Percentiles rank a stretch among this genome's conserved stretches.
Conservation (phyloP, 208 protist species). For the Lotmaria passim region DNA sequence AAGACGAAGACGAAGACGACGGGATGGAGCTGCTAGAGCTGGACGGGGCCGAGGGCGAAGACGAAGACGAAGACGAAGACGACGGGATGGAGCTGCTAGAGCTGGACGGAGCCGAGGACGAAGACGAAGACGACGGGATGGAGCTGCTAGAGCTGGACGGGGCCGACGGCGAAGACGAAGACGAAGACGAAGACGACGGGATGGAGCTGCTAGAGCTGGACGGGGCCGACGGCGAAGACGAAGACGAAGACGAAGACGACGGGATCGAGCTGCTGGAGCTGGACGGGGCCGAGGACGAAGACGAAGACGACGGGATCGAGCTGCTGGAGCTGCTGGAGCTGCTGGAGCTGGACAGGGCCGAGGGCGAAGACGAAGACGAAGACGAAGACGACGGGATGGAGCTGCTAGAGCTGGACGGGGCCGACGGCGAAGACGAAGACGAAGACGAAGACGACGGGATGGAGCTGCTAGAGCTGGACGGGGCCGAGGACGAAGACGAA, state of each 20-base stretch:
- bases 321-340: no score
- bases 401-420: neutral
- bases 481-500: no score
- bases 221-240: no score
- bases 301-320: no score
- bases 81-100: no score
- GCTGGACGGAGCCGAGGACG: neutral
- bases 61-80: no score
- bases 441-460: constrained; percentile 10
- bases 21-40: no score
- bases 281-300: no score
- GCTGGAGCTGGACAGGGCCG: neutral
- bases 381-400: neutral
- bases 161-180: neutral
- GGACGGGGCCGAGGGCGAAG: no score
- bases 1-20: no score
- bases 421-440: neutral
- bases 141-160: neutral
- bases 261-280: no score
- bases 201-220: constrained; percentile 5
- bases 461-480: constrained; percentile 7
- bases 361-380: constrained; percentile 7
- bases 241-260: no score
- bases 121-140: neutral
- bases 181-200: constrained; percentile 10